These are phyloP conservation scores for Retiboletus fuscus DNA, from an alignment of 1,284 basidiomycete species.

Conservation along the genomic window DNA sequence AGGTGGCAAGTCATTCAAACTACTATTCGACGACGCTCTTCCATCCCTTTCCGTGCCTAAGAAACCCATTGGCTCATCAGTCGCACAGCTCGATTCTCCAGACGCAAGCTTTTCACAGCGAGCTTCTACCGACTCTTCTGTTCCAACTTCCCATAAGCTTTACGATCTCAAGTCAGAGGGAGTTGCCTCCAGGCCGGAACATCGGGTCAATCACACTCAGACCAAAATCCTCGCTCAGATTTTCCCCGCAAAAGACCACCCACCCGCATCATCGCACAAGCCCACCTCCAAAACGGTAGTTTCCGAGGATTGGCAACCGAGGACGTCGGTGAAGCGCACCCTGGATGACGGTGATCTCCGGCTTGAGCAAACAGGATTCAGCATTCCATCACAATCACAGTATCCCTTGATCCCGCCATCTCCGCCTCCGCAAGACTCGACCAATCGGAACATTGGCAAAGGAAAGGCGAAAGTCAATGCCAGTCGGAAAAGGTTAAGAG, in stretches of 20 bases:
- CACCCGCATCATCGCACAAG: constrained; percentile 13
- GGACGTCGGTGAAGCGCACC: constrained; percentile 40
- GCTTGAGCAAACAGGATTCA: neutral
- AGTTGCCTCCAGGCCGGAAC: constrained; percentile 13
- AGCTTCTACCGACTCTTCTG: constrained; percentile 10
- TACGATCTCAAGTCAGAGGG: constrained; percentile 17
- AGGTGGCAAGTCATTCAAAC: constrained; percentile 69
- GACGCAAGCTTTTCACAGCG: constrained; percentile 8
- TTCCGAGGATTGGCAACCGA: constrained; percentile 21
- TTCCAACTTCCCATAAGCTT: constrained; percentile 14
- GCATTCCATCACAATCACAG: constrained; percentile 18
- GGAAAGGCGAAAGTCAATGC: constrained; percentile 53
- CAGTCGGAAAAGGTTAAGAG: constrained; percentile 57
- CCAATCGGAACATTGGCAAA: constrained; percentile 49
- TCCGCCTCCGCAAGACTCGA: constrained; percentile 61
- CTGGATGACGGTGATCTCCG: constrained; percentile 25
- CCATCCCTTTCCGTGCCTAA: constrained; percentile 44
- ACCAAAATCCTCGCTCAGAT: constrained; percentile 20
- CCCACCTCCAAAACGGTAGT: neutral
- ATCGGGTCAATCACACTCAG: constrained; percentile 16
- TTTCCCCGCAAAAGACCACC: constrained; percentile 30
- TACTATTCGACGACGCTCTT: constrained; percentile 71
- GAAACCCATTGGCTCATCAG: constrained; percentile 20
- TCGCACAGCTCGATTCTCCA: constrained; percentile 12
- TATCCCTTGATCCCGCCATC: constrained; percentile 67